Evolutionary conservation across 306 rosid species (phyloP).

Genomic region (Albizia julibrissin): DNA sequence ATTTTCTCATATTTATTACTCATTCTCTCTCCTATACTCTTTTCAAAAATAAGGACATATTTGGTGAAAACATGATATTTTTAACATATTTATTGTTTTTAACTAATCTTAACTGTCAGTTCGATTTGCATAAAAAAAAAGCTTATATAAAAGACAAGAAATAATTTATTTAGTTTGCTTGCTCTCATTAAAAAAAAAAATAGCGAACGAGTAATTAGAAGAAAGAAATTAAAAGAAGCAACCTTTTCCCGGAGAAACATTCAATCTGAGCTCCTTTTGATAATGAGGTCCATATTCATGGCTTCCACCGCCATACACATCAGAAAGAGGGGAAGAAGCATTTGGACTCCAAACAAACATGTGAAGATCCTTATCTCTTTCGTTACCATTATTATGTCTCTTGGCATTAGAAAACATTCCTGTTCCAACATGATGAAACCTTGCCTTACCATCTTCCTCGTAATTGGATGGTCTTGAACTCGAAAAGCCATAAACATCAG

Average conservation of each 20-base stretch:
- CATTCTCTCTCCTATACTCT: too few relatives aligned
- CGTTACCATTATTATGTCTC: slow-evolving; percentile 59
- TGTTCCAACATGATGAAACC: slow-evolving; percentile 49
- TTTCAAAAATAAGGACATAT: too few relatives aligned
- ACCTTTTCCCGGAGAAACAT: slow-evolving; percentile 84
- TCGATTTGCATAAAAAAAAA: too few relatives aligned
- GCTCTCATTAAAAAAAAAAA: too few relatives aligned
- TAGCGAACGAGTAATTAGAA: not conserved
- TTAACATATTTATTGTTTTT: too few relatives aligned
- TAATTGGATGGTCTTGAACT: slow-evolving; percentile 79
- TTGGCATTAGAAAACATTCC: slow-evolving; percentile 71
- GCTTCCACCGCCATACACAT: slow-evolving; percentile 64
- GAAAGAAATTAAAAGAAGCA: not conserved
- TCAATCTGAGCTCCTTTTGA: slow-evolving; percentile 70
- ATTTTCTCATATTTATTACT: too few relatives aligned
- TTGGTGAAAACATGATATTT: too few relatives aligned
- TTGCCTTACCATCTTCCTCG: slow-evolving; percentile 67
- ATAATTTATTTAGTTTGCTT: too few relatives aligned
- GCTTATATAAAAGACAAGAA: too few relatives aligned
- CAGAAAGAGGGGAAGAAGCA: slow-evolving; percentile 78
- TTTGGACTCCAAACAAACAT: slow-evolving; percentile 98
- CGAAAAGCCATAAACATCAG: slow-evolving; percentile 71
- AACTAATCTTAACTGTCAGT: too few relatives aligned
- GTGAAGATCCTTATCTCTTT: slow-evolving; percentile 65
- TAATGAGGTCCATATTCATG: slow-evolving; percentile 71